These are phyloP conservation scores for Nicotiana paniculata DNA, from an alignment of 257 asterid genomes.

Conservation along the genomic window DNA sequence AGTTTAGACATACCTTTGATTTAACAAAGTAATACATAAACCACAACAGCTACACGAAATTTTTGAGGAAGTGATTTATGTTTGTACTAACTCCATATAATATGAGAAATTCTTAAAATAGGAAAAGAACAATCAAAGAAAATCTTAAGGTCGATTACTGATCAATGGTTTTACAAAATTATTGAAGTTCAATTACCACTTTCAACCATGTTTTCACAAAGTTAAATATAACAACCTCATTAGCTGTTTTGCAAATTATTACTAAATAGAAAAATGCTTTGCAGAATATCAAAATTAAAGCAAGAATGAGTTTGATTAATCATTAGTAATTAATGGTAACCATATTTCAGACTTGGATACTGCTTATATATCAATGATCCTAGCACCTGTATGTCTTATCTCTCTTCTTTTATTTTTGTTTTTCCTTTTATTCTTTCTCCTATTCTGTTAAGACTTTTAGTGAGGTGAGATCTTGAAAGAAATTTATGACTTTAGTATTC, in stretches of 20 bases:
- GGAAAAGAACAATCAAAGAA: neutral
- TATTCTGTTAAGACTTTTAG: neutral
- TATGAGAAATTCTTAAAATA: neutral
- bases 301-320: neutral
- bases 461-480: neutral
- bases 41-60: too few relatives aligned
- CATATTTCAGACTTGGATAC: neutral
- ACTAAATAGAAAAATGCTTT: conserved; percentile 1
- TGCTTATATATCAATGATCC: neutral
- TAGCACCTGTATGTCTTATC: neutral
- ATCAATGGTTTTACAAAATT: neutral
- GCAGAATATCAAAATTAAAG: neutral
- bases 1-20: neutral
- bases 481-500: neutral
- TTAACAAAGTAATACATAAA: neutral
- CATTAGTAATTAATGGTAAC: neutral
- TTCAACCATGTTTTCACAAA: neutral
- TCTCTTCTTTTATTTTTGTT: neutral
- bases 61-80: neutral
- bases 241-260: neutral
- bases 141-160: neutral
- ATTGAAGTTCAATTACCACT: neutral
- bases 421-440: neutral
- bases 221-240: neutral
- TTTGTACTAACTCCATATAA: neutral